Percentiles rank a stretch among this genome's conserved stretches.
These are phyloP conservation scores for Sugiyamaella americana DNA, from an alignment of 805 yeast species.

Conservation along the genomic window DNA sequence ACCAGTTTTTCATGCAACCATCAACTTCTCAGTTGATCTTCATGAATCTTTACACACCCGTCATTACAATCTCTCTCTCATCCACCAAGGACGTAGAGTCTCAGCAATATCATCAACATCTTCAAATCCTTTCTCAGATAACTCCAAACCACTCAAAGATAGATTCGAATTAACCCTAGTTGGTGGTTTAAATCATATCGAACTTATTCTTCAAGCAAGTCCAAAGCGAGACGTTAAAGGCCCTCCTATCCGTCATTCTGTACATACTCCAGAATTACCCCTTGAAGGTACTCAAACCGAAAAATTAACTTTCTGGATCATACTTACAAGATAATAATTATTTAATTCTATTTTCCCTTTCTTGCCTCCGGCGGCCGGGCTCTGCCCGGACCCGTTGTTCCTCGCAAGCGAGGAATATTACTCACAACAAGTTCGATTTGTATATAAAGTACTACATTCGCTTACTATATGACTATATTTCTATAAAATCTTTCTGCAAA, in stretches of 20 bases:
- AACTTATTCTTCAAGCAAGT: slow-evolving; percentile 6
- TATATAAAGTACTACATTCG: too few species aligned
- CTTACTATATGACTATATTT: too few species aligned
- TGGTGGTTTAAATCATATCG: slow-evolving; percentile 34
- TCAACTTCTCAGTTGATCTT: slow-evolving; percentile 41
- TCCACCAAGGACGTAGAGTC: slow-evolving; percentile 29
- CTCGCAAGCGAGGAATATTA: too few species aligned
- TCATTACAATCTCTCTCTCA: slow-evolving; percentile 28
- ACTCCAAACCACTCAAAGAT: slow-evolving; percentile 19
- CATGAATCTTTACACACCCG: slow-evolving; percentile 35
- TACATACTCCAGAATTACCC: slow-evolving; percentile 1
- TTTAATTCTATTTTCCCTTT: too few species aligned
- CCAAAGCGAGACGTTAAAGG: slow-evolving; percentile 6
- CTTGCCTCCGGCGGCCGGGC: too few species aligned
- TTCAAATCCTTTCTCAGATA: slow-evolving; percentile 21
- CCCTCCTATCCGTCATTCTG: slow-evolving; percentile 7
- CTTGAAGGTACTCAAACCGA: slow-evolving; percentile 4
- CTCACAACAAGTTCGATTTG: too few species aligned
- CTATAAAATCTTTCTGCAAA: too few species aligned
- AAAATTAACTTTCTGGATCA: slow-evolving; percentile 4
- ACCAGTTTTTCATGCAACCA: slow-evolving; percentile 43
- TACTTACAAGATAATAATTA: background rate
- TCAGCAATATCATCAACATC: slow-evolving; percentile 21
- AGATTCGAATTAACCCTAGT: slow-evolving; percentile 30
- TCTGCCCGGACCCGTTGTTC: too few species aligned